Base-by-base conservation (phyloP, 1,284 basidiomycete genomes). In the Cutaneotrichosporon sp. region DNA sequence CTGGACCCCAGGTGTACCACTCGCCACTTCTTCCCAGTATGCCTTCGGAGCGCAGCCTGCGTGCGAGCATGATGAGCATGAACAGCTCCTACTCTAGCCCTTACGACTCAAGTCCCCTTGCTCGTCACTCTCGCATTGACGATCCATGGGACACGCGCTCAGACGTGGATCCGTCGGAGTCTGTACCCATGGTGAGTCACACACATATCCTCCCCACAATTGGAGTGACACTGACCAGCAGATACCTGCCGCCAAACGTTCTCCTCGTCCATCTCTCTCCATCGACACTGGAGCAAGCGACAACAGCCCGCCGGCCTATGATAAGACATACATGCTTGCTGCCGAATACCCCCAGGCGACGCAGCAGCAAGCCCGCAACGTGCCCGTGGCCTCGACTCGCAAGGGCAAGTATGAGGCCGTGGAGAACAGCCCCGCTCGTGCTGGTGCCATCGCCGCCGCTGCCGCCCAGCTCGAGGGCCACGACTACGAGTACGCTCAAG, bases 91-190 rank as follows among this genome's bases (percentile, higher is more conserved):
- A 22, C 42, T 22, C 42, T 17, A 44, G 17, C 17, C 42, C 42
- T 10, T 44, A 44, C 42, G 42, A 32, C 29, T 44, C 42, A 20
- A 44, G 42, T 29, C 42, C 42, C 17, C 42, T 44, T 5, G 42
- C 42, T 5, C 29, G 42, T 11, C 17, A 29, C 42, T 10, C 27
- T 11, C 31, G 27, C 9, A n/a, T n/a, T 16, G 42, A 22, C 20
- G 42, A 44, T 29, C 42, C 42, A 5, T 44, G 42, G 42, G 42
- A 44, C 42, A 31, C 42, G 17, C 29, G 27, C 27, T 44, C 29
- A 4, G 42, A 44, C 27, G 42, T 20, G 19, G 42, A 44, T 22
- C 42, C 42, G n/a, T 19, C 19, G 10, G 42, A 44, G 42, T 17
- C 17, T 3, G 38, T n/a, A 4, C 42, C 42, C 12, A 44, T 44